Evolutionary conservation across 208 protist species (phyloP).

Genomic region (Trypanosoma scelopori): DNA sequence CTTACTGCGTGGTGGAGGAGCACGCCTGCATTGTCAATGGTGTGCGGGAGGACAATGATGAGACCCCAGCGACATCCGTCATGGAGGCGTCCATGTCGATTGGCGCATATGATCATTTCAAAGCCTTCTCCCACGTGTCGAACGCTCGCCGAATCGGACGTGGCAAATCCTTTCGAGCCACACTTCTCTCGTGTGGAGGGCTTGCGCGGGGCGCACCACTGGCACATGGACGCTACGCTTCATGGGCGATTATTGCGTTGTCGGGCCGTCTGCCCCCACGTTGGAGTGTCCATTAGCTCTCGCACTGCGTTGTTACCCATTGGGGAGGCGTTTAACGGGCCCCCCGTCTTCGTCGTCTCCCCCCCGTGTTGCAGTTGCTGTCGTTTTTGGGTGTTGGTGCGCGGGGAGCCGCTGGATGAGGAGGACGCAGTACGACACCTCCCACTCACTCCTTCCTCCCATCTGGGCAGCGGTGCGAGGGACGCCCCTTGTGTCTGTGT

Average conservation of each 20-base stretch:
- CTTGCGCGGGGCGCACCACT: background rate
- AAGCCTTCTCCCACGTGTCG: constrained; percentile 35
- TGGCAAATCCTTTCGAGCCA: constrained; percentile 35
- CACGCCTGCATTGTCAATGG: constrained; percentile 34
- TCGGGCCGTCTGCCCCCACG: constrained; percentile 22
- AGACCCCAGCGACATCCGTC: background rate
- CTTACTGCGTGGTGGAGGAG: constrained; percentile 51
- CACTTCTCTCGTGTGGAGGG: constrained; percentile 29
- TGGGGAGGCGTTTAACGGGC: background rate
- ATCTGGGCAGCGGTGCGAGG: too few species aligned
- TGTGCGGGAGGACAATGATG: background rate
- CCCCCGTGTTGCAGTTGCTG: background rate
- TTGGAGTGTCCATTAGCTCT: background rate
- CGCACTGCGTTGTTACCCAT: constrained; percentile 9
- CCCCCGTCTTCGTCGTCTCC: background rate
- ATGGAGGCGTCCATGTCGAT: constrained; percentile 11
- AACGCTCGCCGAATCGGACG: constrained; percentile 27
- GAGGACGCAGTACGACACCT: too few species aligned
- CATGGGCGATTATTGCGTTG: constrained; percentile 33
- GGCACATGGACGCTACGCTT: background rate
- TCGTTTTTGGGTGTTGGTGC: constrained; percentile 18
- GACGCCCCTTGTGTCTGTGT: background rate
- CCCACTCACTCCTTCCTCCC: too few species aligned
- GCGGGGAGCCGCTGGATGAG: constrained; percentile 14
- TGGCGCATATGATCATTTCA: constrained; percentile 41